Evolutionary conservation across 1,139 yeast species (phyloP), one percentile per base, ranked within the genome.

Genomic region (Candida buenavistaensis): DNA sequence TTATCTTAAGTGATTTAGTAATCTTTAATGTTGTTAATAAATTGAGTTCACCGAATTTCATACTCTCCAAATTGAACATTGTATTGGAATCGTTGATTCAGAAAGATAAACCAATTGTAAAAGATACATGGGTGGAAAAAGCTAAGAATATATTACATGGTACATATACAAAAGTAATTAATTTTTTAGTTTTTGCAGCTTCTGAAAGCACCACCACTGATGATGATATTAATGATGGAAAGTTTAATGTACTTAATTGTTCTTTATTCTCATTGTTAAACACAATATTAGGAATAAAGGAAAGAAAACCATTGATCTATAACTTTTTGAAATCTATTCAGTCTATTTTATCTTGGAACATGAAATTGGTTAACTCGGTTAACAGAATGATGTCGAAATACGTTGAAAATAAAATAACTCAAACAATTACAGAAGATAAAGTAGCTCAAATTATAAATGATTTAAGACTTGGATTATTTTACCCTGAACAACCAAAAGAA

Each of bases 1-100:
- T 58, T 3, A 40, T 67, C 11, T 38, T 67, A 23, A 58, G 66
- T 6, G 74, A 69, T 45, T 45, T 68, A 40, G 64, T 69, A 6
- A 35, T 69, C 8, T 51, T 39, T 8, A 63, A 62, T 35, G 39
- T 59, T 1, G 38, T 67, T 4, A 50, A 45, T 2, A 60, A 57
- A 41, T 40, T 68, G 11, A 44, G 69, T 1, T 44, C 60, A 2
- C 67, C 67, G 0, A 48, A 51, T 6, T 66, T 68, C 33, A 41
- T 66, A 0, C 37, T 62, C 8, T 48, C 45, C 3, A 46, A 50
- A 0, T 26, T 52, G 1, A 35, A 52, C 8, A 32, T 34, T 23
- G 37, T 40, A 29, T 23, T 36, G 16, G 33, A 24, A 23, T 13
- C 13, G 9, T 9, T 30, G 25, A 11, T 31, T 14, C 12, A 17